Evolutionary conservation across 305 asterid genomes (phyloP), one percentile per base, ranked within the genome.

Genomic region (Ruellia speciosa): DNA sequence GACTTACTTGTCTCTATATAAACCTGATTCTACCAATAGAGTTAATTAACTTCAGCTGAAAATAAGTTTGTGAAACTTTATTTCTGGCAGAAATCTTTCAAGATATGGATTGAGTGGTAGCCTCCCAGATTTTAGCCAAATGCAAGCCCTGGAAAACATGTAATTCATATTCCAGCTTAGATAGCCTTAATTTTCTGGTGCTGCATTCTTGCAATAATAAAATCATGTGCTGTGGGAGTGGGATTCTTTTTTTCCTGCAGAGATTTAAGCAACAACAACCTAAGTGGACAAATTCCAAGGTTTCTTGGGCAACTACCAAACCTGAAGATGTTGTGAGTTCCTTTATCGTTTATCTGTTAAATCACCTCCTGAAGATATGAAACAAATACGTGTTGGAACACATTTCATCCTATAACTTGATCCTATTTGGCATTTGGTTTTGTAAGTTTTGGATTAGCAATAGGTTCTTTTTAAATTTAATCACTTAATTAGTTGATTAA

Each of bases 261-360:
- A 63, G 69, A 69, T 59, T 48, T 69, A 59, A 62, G 63, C 54
- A 62, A 49, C 4, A 67, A 67, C 14, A 49, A 41, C 46, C 55
- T 76, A 11, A 41, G 10, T 52, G 78, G 81, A 48, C 18, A 68
- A 41, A 69, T 72, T 45, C 81, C 76, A 52, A 58, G 51, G n/a
- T 76, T 69, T 50, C 76, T 76, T 49, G 78, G 78, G 5, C 17
- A 62, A 7, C 58, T 76, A 8, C 73, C 81, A 18, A 72, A 70
- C 40, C 70, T 76, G 9, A 69, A 43, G 34, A 65, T n/a, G 37
- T 28, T 73, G 78, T 73, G 35, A 69, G 75, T 62, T 41, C 4
- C 3, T 24, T 24, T 24, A 24, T n/a, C n/a, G n/a, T 4, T 24
- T 24, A 24, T 24, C 31, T 20, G 12, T 11, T 18, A 10, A n/a